Base-by-base conservation (phyloP, 352 stramenopile genomes). In the Pilasporangium apinafurcum region DNA sequence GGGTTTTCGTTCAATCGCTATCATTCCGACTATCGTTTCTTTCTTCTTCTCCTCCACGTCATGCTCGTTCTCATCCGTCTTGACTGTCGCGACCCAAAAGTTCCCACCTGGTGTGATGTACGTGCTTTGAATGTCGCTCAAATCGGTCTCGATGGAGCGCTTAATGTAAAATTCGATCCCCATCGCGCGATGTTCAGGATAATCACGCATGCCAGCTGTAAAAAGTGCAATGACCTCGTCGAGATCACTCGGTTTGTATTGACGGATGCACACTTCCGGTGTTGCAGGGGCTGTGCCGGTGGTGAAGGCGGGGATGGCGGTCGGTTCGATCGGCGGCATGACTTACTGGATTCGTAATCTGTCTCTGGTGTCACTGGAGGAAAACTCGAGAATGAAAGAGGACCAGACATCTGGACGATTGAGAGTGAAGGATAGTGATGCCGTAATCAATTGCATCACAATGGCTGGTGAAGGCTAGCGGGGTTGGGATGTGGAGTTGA, bases 71-170 rank as follows among this genome's bases (percentile, higher is more conserved):
- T 5, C 2, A 20, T 22, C 17, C 29, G 24, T 10, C 37, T 20
- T 20, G 4, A 43, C 18, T 4, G 57, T 59, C 8, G 58, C 57
- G 16, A 72, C 57, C 53, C 53, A 76, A 30, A 67, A 72, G 37
- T 69, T 53, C 14, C 61, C 64, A 3, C 64, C 60, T 1, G 10
- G 8, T 7, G 32, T 31, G 24, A 59, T 31, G 24, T 72, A 69
- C 3, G 30, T 29, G 14, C 33, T 49, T 4, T 65, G 36, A 17
- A 76, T 50, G 29, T 72, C 57, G 2, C 53, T 48, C 24, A 76
- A 35, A 25, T 76, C 64, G 29, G 34, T 41, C 6, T 52, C 33
- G 36, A 72, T 34, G 16, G 53, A 59, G 17, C 40, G 35, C 35
- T 57, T 39, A 20, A 68, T 47, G 37, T 65, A 65, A 17, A 49